Evolutionary conservation across 1,139 yeast species (phyloP).

Genomic region (Yamadazyma trypodendri): DNA sequence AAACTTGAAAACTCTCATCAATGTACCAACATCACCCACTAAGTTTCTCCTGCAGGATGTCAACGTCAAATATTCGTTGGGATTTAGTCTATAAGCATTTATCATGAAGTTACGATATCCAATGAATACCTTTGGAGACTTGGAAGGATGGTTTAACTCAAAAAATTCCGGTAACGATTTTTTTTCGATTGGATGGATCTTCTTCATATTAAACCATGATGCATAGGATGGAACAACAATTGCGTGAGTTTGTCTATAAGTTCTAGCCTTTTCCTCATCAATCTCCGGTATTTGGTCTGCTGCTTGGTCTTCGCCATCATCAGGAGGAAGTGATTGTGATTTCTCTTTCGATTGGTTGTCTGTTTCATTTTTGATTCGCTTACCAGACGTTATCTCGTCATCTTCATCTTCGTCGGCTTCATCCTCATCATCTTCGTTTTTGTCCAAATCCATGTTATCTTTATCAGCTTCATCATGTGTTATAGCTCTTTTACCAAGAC

Average conservation of each 20-base stretch:
- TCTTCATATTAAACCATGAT: constrained; percentile 80
- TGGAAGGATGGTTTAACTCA: constrained; percentile 68
- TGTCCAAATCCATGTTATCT: constrained; percentile 1
- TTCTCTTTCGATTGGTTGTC: constrained; percentile 1
- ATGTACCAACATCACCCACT: constrained; percentile 94
- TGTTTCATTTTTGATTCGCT: constrained; percentile 5
- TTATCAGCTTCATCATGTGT: neutral
- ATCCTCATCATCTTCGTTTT: constrained; percentile 3
- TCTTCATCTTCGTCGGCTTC: constrained; percentile 5
- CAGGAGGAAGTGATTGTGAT: constrained; percentile 3
- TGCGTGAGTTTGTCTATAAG: constrained; percentile 69
- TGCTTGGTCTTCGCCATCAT: constrained; percentile 4
- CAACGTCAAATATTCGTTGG: constrained; percentile 86
- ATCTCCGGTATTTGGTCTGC: constrained; percentile 15
- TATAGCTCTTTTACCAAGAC: neutral
- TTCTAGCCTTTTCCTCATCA: constrained; percentile 15
- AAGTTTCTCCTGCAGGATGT: constrained; percentile 94
- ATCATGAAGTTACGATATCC: constrained; percentile 93
- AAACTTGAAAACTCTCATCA: constrained; percentile 86
- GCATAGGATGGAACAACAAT: constrained; percentile 94
- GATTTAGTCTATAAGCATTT: constrained; percentile 87
- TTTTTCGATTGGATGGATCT: constrained; percentile 60
- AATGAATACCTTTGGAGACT: constrained; percentile 83
- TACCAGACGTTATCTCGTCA: constrained; percentile 1
- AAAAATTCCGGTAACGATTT: constrained; percentile 92